Percentiles rank a stretch among this genome's conserved stretches.
Evolutionary conservation across 805 yeast species (phyloP).

Genomic region (Zygosaccharomyces lentus): DNA sequence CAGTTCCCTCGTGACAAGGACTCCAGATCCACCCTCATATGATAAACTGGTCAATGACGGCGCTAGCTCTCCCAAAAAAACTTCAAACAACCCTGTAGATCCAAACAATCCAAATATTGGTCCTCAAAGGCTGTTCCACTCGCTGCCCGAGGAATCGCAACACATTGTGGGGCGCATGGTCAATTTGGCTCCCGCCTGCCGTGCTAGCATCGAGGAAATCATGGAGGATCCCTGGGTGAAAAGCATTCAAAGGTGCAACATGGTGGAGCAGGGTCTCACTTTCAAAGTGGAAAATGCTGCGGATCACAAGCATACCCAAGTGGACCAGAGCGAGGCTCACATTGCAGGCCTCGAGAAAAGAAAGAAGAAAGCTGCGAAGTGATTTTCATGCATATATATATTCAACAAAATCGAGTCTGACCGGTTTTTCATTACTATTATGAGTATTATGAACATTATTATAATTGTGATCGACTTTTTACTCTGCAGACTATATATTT

Average conservation of each 20-base stretch:
- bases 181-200: slow-evolving; percentile 78
- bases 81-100: slow-evolving; percentile 31
- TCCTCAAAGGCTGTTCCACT: slow-evolving; percentile 63
- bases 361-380: slow-evolving; percentile 45
- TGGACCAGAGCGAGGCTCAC: slow-evolving; percentile 91
- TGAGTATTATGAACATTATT: neutral
- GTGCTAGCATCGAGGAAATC: slow-evolving; percentile 76
- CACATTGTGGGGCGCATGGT: slow-evolving; percentile 71
- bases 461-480: neutral
- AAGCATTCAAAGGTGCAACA: slow-evolving; percentile 59
- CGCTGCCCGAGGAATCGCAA: slow-evolving; percentile 67
- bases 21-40: slow-evolving; percentile 46
- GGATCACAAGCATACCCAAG: slow-evolving; percentile 80
- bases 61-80: slow-evolving; percentile 14
- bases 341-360: slow-evolving; percentile 88
- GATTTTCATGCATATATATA: neutral
- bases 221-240: slow-evolving; percentile 68
- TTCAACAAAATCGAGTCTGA: neutral
- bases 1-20: slow-evolving; percentile 53
- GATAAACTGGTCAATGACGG: slow-evolving; percentile 20
- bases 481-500: neutral
- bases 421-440: neutral
- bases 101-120: slow-evolving; percentile 68
- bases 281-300: slow-evolving; percentile 40
- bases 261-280: slow-evolving; percentile 44